Conservation (phyloP, 768 basidiomycete genomes). For the Chalciporus pseudorubinellus region DNA sequence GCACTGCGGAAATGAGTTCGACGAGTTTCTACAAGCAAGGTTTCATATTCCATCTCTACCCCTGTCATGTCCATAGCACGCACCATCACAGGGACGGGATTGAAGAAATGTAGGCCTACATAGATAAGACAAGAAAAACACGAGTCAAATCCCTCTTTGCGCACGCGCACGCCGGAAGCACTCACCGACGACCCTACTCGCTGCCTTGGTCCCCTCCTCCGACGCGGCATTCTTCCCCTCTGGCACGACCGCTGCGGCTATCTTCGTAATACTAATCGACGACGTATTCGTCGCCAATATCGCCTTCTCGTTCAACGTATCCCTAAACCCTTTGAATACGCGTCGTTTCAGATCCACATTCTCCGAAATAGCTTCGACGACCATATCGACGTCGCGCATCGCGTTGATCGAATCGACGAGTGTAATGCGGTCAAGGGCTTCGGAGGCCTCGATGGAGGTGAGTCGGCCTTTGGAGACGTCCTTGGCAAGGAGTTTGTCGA, state of each 20-base stretch:
- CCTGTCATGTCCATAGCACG: slow-evolving; percentile 11
- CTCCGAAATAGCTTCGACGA: slow-evolving; percentile 93
- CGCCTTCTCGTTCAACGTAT: slow-evolving; percentile 63
- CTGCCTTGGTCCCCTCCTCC: slow-evolving; percentile 57
- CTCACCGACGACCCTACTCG: slow-evolving; percentile 81
- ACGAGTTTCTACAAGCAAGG: slow-evolving; percentile 68
- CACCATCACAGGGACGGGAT: slow-evolving; percentile 96
- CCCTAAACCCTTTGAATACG: slow-evolving; percentile 71
- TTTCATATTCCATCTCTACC: not conserved
- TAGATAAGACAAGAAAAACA: not conserved
- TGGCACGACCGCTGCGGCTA: slow-evolving; percentile 76
- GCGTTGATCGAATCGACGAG: slow-evolving; percentile 59
- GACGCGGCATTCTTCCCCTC: slow-evolving; percentile 55
- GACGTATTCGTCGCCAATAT: slow-evolving; percentile 94
- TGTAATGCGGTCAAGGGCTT: slow-evolving; percentile 63
- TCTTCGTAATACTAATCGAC: slow-evolving; percentile 92
- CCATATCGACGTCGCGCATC: slow-evolving; percentile 83
- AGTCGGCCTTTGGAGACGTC: slow-evolving; percentile 84
- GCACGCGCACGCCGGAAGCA: not conserved
- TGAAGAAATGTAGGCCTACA: slow-evolving; percentile 89
- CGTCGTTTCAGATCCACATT: slow-evolving; percentile 71
- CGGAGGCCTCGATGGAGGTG: slow-evolving; percentile 64
- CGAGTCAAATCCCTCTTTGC: not conserved
- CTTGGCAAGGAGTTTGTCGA: slow-evolving; percentile 84
- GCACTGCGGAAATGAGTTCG: slow-evolving; percentile 91